Conservation (phyloP, 2,329 filamentous ascomycete species). For the Colletotrichum sp. region DNA sequence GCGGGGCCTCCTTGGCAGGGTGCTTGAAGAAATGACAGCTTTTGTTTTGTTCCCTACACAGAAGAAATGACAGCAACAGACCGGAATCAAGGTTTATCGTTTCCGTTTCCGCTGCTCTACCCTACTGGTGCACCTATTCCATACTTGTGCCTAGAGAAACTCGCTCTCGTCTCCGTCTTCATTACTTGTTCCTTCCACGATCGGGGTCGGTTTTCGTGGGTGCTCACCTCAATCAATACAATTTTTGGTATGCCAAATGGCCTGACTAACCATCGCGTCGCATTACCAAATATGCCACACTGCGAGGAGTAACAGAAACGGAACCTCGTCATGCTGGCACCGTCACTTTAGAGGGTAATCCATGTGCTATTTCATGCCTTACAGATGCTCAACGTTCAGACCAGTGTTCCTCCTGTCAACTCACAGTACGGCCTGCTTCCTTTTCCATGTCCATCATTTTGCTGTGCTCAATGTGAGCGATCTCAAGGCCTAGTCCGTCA, state of each 20-base stretch:
- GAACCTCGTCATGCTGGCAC: neutral
- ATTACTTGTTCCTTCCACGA: neutral
- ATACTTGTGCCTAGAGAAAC: neutral
- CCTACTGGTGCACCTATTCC: neutral
- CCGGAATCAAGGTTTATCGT: neutral
- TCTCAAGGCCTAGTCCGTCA: neutral
- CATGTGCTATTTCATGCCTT: neutral
- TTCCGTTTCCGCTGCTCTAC: neutral
- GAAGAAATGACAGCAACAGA: neutral
- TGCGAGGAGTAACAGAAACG: neutral
- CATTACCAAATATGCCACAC: neutral
- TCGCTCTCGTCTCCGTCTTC: neutral
- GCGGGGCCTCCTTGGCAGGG: neutral
- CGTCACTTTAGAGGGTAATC: neutral
- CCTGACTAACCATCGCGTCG: neutral
- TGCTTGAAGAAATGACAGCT: neutral
- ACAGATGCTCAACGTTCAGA: neutral
- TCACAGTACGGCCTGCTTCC: neutral
- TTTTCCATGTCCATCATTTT: neutral
- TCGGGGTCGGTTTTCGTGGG: neutral
- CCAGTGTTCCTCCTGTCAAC: neutral
- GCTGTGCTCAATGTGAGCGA: neutral
- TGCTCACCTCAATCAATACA: neutral
- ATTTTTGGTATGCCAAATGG: neutral
- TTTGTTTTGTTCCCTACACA: no score